phyloP scores from a whole-genome alignment of 768 basidiomycete species.

The Kwoniella mangroviensis region DNA sequence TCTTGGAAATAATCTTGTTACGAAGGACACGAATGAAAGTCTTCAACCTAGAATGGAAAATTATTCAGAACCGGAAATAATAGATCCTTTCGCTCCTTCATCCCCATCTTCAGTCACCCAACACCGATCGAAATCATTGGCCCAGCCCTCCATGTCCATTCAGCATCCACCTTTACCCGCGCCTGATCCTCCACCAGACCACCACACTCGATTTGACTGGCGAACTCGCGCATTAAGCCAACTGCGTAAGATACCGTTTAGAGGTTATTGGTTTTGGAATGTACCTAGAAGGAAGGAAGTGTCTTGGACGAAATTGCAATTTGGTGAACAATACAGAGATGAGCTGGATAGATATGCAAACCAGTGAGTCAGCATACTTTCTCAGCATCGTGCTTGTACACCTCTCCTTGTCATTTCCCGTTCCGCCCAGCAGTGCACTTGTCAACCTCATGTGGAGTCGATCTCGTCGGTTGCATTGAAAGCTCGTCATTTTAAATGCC shows the following conservation, averaged over 20 bases:
- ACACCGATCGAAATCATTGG: neutral
- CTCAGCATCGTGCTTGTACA: neutral
- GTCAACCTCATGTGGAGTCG: too few relatives aligned
- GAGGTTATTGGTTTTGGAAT: constrained; percentile 18
- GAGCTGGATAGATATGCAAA: constrained; percentile 65
- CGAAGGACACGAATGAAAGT: too few relatives aligned
- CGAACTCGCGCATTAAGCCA: constrained; percentile 62
- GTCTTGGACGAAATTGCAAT: constrained; percentile 13
- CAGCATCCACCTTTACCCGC: constrained; percentile 1
- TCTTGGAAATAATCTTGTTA: too few relatives aligned
- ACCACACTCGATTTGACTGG: constrained; percentile 67
- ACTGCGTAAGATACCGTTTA: constrained; percentile 11
- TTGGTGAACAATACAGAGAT: constrained; percentile 52
- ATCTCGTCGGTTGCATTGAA: too few relatives aligned
- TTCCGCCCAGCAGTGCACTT: too few relatives aligned
- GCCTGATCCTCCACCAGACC: constrained; percentile 40
- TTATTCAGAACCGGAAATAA: neutral
- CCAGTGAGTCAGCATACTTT: constrained; percentile 60
- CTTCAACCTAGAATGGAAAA: neutral
- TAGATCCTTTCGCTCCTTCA: constrained; percentile 15
- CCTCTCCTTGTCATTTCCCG: too few relatives aligned
- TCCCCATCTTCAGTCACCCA: neutral
- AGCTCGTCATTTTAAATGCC: too few relatives aligned
- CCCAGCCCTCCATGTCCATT: neutral
- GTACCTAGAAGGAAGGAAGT: constrained; percentile 6